These are phyloP conservation scores for Tulasnella sp. DNA, from an alignment of 768 basidiomycete species.

Conservation along the genomic window DNA sequence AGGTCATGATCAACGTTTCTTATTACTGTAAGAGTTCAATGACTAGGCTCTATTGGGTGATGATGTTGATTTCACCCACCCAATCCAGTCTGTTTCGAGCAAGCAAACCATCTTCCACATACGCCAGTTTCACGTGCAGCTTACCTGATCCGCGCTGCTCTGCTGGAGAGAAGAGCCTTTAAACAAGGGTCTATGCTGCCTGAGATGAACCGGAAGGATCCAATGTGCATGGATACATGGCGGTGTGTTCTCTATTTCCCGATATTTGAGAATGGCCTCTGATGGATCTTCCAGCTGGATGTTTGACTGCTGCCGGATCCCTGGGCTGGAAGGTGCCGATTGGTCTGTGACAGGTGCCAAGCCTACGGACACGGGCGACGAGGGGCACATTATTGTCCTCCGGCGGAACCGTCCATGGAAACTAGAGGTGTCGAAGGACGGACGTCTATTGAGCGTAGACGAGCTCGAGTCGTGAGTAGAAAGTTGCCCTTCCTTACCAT, in stretches of 20 bases:
- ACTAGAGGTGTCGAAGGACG: constrained; percentile 46
- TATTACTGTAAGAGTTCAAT: constrained; percentile 65
- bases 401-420: constrained; percentile 80
- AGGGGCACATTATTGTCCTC: constrained; percentile 76
- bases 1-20: constrained; percentile 79
- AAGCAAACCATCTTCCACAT: constrained; percentile 41
- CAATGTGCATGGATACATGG: constrained; percentile 81
- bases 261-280: neutral
- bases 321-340: constrained; percentile 60
- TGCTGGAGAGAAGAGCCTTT: constrained; percentile 61
- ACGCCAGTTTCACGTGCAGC: constrained; percentile 58
- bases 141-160: constrained; percentile 51
- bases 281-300: constrained; percentile 80
- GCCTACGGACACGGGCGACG: constrained; percentile 41
- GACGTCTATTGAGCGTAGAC: constrained; percentile 44
- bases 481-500: neutral
- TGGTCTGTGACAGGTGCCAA: constrained; percentile 62
- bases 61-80: neutral
- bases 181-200: constrained; percentile 54
- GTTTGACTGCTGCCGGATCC: constrained; percentile 82
- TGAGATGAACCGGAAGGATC: constrained; percentile 54
- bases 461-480: constrained; percentile 50
- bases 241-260: constrained; percentile 32
- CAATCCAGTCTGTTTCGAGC: constrained; percentile 63
- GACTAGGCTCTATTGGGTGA: neutral